Base-by-base conservation (phyloP, 2,329 filamentous ascomycete genomes). In the Tricladium varicosporioides region DNA sequence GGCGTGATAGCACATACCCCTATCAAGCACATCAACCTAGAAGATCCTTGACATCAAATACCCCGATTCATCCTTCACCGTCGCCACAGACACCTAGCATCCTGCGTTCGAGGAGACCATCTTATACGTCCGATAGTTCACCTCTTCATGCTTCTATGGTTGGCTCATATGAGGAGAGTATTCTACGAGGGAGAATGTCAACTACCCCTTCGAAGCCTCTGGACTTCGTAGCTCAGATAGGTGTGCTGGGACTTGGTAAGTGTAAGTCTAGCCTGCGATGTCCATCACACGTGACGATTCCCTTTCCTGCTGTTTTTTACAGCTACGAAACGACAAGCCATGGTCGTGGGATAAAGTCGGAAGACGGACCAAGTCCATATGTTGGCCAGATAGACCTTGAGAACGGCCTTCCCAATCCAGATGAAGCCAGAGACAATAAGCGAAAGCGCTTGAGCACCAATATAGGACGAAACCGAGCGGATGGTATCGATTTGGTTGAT, bases 111-210 rank as follows among this genome's bases (percentile, higher is more conserved):
- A 80, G 91, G 45, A 77, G 83, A 8, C 86, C 87, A 0, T 97
- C 92, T 0, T 77, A 90, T 47, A 81, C 83, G 14, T 85, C 87
- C 0, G 92, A 96, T 47, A 76, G 79, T 2, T 91, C 91, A 2
- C 87, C 91, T 3, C 76, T 94, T 27, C 89, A 95, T 72, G 92
- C 93, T 8, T 92, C 92, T 2, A 95, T 99, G 89, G 93, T 97
- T 1, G 94, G 94, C 1, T 97, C 93, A 1, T 99, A 97, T 65
- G 94, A 99, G 73, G 94, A 99, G 74, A 97, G 92, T 27, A 97
- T 99, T 59, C 77, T 99, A 1, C 86, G 91, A 48, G 94, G 94
- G 42, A 85, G 94, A 60, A 99, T 99, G 94, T 97, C 94, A 27
- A 97, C 92, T 1, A 94, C 87, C 1, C 93, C 94, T 0, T 97